Percentiles rank a stretch among this genome's conserved stretches.
Conservation (phyloP, 208 protist species). For the Leishmania braziliensis region DNA sequence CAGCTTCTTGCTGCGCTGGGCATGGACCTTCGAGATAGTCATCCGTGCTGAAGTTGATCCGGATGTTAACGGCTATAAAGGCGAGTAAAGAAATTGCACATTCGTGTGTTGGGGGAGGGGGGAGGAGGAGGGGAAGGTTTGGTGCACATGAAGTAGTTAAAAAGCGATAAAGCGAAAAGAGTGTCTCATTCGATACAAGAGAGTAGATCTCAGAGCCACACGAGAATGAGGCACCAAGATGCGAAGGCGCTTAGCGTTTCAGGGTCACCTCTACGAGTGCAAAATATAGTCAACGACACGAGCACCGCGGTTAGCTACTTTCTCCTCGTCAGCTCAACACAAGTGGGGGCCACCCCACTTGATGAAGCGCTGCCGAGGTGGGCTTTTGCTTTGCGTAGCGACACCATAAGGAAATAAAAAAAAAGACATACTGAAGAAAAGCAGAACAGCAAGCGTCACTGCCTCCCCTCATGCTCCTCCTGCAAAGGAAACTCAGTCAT, state of each 20-base stretch:
- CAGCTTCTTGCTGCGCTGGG: slow-evolving; percentile 91
- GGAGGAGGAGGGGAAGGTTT: background rate
- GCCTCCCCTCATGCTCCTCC: background rate
- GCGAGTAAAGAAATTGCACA: background rate
- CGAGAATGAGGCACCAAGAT: background rate
- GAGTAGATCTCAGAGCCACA: background rate
- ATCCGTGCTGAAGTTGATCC: slow-evolving; percentile 13
- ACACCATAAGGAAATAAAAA: background rate
- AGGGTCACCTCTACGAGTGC: background rate
- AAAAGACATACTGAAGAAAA: background rate
- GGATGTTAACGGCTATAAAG: background rate
- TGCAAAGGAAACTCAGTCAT: background rate
- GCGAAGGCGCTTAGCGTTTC: background rate
- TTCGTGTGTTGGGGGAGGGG: background rate
- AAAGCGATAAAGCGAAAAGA: background rate
- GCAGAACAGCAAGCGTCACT: background rate
- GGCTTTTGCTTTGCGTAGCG: background rate
- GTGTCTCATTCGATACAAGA: background rate
- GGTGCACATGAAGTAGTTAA: background rate
- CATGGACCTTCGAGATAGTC: slow-evolving; percentile 75
- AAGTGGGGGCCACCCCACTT: background rate
- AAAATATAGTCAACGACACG: background rate
- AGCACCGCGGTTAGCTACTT: background rate
- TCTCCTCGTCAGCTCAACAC: background rate
- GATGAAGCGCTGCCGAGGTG: background rate